Conservation (phyloP, 2,329 filamentous ascomycete genomes). For the Stagonosporopsis rhizophila region DNA sequence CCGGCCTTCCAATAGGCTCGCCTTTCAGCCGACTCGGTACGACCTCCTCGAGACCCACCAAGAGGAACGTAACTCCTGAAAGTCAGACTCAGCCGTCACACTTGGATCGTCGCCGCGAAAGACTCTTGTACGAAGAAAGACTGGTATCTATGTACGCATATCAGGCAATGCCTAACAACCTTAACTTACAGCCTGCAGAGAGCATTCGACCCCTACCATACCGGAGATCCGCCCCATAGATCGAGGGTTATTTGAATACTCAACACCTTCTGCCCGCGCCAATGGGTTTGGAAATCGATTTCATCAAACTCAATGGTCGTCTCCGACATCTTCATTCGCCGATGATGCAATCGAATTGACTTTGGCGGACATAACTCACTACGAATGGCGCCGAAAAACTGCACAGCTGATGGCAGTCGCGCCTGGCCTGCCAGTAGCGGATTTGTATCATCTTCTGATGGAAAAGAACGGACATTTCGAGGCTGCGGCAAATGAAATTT, state of each 20-base stretch:
- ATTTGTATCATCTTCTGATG: slow-evolving; percentile 27
- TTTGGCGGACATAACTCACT: slow-evolving; percentile 25
- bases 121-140: not conserved
- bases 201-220: not conserved
- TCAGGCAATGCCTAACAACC: no score
- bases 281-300: not conserved
- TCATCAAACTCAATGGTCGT: not conserved
- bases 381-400: slow-evolving; percentile 21
- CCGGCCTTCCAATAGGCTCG: no score
- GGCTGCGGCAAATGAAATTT: slow-evolving; percentile 5
- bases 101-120: not conserved
- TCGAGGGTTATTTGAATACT: no score
- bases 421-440: slow-evolving; percentile 22
- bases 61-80: not conserved
- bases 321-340: not conserved
- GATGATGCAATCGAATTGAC: slow-evolving; percentile 1
- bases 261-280: not conserved
- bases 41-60: not conserved
- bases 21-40: no score
- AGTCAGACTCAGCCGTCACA: not conserved
- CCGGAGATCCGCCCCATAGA: not conserved
- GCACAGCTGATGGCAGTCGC: slow-evolving; percentile 28
- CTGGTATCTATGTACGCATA: not conserved
- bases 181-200: not conserved
- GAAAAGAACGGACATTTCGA: slow-evolving; percentile 19